Percentiles rank a stretch among this genome's conserved stretches.
These are phyloP conservation scores for Nemania sp. DNA, from an alignment of 2,329 filamentous ascomycete species.

Conservation along the genomic window DNA sequence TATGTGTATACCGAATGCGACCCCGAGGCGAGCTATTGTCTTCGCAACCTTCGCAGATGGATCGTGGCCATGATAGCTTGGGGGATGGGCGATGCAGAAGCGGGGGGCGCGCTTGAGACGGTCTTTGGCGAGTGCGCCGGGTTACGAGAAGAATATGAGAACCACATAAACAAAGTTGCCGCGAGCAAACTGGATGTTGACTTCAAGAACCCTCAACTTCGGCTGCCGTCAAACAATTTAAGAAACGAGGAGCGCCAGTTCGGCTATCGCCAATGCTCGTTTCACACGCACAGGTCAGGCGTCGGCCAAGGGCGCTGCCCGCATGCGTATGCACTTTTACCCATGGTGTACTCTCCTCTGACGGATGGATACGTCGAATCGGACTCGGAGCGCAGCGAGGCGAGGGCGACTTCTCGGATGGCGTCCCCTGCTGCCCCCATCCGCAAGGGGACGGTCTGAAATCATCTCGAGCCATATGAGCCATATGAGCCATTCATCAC, in stretches of 20 bases:
- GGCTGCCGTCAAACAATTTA: slow-evolving; percentile 60
- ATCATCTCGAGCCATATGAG: neutral
- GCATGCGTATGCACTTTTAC: slow-evolving; percentile 39
- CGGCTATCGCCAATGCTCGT: slow-evolving; percentile 65
- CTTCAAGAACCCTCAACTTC: slow-evolving; percentile 65
- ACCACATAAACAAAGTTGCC: slow-evolving; percentile 58
- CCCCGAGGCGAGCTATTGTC: slow-evolving; percentile 52
- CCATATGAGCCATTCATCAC: neutral
- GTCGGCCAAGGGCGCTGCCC: slow-evolving; percentile 61
- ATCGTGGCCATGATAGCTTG: slow-evolving; percentile 65
- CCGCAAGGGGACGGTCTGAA: neutral
- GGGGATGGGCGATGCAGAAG: slow-evolving; percentile 49
- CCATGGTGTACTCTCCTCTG: slow-evolving; percentile 32
- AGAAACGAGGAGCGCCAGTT: slow-evolving; percentile 61
- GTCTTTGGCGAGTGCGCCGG: slow-evolving; percentile 52
- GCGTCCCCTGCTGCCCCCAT: slow-evolving; percentile 14
- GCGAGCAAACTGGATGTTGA: slow-evolving; percentile 55
- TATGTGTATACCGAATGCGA: slow-evolving; percentile 61
- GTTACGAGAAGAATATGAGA: slow-evolving; percentile 55
- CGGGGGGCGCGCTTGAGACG: slow-evolving; percentile 38
- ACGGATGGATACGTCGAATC: slow-evolving; percentile 36
- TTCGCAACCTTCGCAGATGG: slow-evolving; percentile 63
- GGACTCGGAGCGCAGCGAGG: slow-evolving; percentile 36
- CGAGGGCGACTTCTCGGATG: slow-evolving; percentile 26
- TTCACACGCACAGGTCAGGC: slow-evolving; percentile 60